A percentile compares a stretch with the other conserved stretches of the same genome.
These are phyloP conservation scores for Pseudozyma hubeiensis DNA, from an alignment of 1,284 basidiomycete genomes.

Conservation along the genomic window DNA sequence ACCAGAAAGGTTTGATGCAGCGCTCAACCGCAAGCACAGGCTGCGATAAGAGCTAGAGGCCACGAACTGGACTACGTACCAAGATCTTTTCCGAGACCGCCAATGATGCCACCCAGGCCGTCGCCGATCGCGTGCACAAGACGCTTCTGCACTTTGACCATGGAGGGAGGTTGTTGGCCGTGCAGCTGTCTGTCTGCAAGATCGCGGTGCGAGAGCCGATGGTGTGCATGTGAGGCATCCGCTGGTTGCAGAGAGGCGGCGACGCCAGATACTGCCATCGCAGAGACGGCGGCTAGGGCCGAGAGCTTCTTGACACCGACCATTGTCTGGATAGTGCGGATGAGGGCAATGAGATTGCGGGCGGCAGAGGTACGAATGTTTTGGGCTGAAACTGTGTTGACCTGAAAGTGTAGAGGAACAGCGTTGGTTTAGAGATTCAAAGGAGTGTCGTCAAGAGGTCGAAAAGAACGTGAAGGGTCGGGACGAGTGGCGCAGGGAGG, in stretches of 20 bases:
- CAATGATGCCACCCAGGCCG: slow-evolving; percentile 32
- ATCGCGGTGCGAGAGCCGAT: slow-evolving; percentile 25
- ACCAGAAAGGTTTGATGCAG: background rate
- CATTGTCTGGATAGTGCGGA: slow-evolving; percentile 14
- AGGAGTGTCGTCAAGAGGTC: background rate
- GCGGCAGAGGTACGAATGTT: too few species aligned
- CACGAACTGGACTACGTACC: slow-evolving; percentile 24
- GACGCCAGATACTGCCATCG: slow-evolving; percentile 27
- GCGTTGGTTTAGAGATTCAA: background rate
- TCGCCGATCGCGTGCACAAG: slow-evolving; percentile 12
- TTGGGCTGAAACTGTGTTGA: too few species aligned
- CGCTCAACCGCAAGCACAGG: too few species aligned
- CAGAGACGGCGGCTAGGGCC: slow-evolving; percentile 34
- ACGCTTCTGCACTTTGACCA: slow-evolving; percentile 49
- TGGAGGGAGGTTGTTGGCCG: slow-evolving; percentile 14
- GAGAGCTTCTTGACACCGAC: slow-evolving; percentile 32
- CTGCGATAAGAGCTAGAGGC: background rate
- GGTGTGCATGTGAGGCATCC: slow-evolving; percentile 25
- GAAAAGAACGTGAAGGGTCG: slow-evolving; percentile 2
- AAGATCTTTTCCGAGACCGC: slow-evolving; percentile 23
- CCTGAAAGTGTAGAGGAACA: too few species aligned
- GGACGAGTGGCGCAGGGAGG: background rate
- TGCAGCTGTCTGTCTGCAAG: slow-evolving; percentile 25
- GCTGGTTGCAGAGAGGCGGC: slow-evolving; percentile 28
- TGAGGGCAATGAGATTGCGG: background rate